These are phyloP conservation scores for Naematelia encephala DNA, from an alignment of 768 basidiomycete genomes.

Conservation along the genomic window DNA sequence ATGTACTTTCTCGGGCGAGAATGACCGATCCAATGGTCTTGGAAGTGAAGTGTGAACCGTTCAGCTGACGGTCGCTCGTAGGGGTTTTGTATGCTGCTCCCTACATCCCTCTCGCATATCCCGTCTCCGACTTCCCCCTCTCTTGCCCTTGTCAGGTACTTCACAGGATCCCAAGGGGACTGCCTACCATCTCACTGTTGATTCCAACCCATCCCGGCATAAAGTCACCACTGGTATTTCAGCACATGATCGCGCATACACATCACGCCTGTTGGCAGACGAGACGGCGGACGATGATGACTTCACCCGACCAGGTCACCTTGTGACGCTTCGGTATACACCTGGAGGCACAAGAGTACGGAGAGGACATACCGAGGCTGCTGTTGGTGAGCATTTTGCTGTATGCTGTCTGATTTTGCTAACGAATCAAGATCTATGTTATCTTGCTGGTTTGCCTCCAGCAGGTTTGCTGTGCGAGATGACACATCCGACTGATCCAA, in stretches of 20 bases:
- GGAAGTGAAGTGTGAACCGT: no score
- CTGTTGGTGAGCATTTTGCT: constrained; percentile 56
- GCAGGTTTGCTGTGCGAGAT: constrained; percentile 91
- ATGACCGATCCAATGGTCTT: no score
- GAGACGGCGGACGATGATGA: constrained; percentile 59
- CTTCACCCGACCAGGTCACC: constrained; percentile 89
- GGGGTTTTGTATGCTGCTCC: constrained; percentile 90
- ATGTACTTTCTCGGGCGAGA: no score
- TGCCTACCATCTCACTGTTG: constrained; percentile 93
- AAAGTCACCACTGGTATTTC: constrained; percentile 93
- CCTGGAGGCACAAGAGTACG: constrained; percentile 80
- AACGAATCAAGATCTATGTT: constrained; percentile 65
- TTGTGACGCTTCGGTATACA: constrained; percentile 86
- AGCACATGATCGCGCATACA: constrained; percentile 87
- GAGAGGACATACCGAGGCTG: constrained; percentile 89
- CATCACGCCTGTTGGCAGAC: constrained; percentile 73
- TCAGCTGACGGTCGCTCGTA: constrained; percentile 48
- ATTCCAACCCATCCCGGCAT: constrained; percentile 60
- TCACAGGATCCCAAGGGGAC: constrained; percentile 80
- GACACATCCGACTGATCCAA: constrained; percentile 77
- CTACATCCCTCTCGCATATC: constrained; percentile 72
- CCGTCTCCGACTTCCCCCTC: constrained; percentile 69
- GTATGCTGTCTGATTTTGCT: constrained; percentile 6
- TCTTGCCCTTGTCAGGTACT: constrained; percentile 34
- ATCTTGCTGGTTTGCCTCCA: constrained; percentile 62